phyloP scores from a whole-genome alignment of 208 protist species.

The Novymonas esmeraldas region DNA sequence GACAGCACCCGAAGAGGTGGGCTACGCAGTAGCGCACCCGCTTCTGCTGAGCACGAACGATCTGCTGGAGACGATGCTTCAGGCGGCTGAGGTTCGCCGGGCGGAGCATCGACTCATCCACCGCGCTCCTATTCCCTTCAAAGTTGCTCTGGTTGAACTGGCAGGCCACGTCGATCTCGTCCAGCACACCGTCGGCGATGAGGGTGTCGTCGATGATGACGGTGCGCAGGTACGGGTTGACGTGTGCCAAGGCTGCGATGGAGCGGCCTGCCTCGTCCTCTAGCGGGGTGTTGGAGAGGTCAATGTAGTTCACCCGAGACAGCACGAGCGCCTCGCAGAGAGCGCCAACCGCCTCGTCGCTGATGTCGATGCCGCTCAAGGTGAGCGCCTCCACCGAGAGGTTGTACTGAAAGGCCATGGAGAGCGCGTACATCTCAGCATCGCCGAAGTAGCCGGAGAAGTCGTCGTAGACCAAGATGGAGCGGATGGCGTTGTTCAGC shows the following conservation, averaged over 20 bases:
- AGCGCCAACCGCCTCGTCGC: conserved; percentile 77
- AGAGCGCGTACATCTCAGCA: conserved; percentile 76
- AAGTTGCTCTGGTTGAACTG: conserved; percentile 92
- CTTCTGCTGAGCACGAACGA: conserved; percentile 53
- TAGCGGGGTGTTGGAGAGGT: conserved; percentile 83
- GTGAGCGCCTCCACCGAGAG: conserved; percentile 84
- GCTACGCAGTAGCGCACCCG: conserved; percentile 74
- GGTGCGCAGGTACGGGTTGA: conserved; percentile 86
- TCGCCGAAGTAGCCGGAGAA: conserved; percentile 75
- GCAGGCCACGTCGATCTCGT: conserved; percentile 91
- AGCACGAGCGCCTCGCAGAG: conserved; percentile 80
- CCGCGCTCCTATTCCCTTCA: conserved; percentile 55
- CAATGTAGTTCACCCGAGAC: conserved; percentile 83
- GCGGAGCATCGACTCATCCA: conserved; percentile 57
- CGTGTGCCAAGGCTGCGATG: conserved; percentile 78
- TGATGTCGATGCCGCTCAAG: conserved; percentile 81
- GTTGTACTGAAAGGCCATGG: conserved; percentile 86
- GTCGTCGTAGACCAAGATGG: conserved; percentile 82
- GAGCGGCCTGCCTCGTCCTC: conserved; percentile 84
- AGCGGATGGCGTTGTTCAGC: conserved; percentile 85
- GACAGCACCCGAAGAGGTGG: conserved; percentile 78
- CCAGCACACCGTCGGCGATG: conserved; percentile 82
- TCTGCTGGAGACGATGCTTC: conserved; percentile 74
- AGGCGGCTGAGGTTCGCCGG: conserved; percentile 52
- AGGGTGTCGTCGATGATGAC: conserved; percentile 88